phyloP scores from a whole-genome alignment of 1,284 basidiomycete genomes.

The Tilletia walkeri region DNA sequence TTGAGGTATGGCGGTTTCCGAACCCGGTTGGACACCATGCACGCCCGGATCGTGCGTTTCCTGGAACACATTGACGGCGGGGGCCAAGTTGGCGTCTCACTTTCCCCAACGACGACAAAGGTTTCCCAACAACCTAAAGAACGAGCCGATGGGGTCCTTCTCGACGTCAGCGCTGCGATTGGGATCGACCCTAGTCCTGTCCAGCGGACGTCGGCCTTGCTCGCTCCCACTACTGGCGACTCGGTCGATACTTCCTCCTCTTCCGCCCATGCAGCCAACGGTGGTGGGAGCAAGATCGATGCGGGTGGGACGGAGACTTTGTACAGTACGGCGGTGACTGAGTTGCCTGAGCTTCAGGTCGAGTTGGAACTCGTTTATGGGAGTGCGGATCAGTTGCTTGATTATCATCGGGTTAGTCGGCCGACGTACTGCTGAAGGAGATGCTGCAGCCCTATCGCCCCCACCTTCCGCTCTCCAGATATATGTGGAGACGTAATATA shows the following conservation, averaged over 20 bases:
- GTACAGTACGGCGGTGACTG: conserved; percentile 31
- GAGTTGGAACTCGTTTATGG: conserved; percentile 42
- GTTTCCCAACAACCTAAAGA: not conserved
- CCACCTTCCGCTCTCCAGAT: too few relatives aligned
- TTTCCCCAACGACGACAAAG: conserved; percentile 13
- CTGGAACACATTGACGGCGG: conserved; percentile 28
- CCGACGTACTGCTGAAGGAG: conserved; percentile 39
- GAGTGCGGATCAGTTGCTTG: conserved; percentile 41
- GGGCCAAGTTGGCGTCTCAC: conserved; percentile 22
- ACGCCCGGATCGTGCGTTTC: conserved; percentile 33
- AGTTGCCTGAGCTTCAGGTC: conserved; percentile 38
- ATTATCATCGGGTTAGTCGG: conserved; percentile 44
- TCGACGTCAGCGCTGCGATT: conserved; percentile 22
- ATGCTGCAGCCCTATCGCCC: too few relatives aligned
- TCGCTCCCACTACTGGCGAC: not conserved
- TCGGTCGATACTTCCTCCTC: not conserved
- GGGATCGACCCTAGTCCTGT: conserved; percentile 10
- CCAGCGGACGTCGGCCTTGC: not conserved
- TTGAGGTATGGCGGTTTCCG: conserved; percentile 55
- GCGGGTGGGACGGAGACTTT: conserved; percentile 11
- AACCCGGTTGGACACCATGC: conserved; percentile 54
- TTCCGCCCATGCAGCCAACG: conserved; percentile 15
- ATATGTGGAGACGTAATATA: too few relatives aligned
- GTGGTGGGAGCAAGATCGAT: conserved; percentile 12
- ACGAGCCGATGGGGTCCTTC: not conserved